phyloP scores from a whole-genome alignment of 2,329 filamentous ascomycete species.

The Clarireedia monteithiana region DNA sequence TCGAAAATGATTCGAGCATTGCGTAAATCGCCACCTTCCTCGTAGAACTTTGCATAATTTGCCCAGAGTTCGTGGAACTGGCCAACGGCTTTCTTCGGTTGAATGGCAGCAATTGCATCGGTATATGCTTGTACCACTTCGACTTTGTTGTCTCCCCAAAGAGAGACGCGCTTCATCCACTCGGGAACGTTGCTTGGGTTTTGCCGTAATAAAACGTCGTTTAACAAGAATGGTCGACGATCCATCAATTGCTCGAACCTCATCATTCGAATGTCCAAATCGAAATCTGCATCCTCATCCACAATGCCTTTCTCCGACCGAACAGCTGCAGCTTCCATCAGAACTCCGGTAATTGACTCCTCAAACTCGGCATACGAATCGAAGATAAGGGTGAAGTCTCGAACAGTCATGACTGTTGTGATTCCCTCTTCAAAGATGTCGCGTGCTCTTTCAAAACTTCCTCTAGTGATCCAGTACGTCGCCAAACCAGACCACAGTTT shows the following conservation, averaged over 20 bases:
- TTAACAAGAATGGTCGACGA: constrained; percentile 86
- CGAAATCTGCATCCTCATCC: constrained; percentile 82
- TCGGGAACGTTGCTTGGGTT: constrained; percentile 95
- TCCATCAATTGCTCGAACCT: constrained; percentile 98
- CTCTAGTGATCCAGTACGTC: constrained; percentile 91
- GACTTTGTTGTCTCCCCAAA: constrained; percentile 89
- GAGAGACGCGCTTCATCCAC: constrained; percentile 92
- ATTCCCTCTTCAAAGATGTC: constrained; percentile 95
- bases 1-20: constrained; percentile 92
- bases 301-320: constrained; percentile 71
- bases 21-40: constrained; percentile 72
- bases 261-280: constrained; percentile 95
- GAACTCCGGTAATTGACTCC: constrained; percentile 82
- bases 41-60: constrained; percentile 96
- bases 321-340: constrained; percentile 80
- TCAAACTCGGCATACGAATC: constrained; percentile 96
- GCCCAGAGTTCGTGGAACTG: constrained; percentile 93
- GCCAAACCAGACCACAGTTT: constrained; percentile 93
- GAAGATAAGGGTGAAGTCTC: constrained; percentile 94
- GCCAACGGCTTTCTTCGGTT: constrained; percentile 89
- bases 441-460: constrained; percentile 84
- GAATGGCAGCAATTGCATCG: constrained; percentile 84
- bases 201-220: constrained; percentile 89
- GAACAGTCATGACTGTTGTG: constrained; percentile 96
- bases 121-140: constrained; percentile 94